Percentiles rank a stretch among this genome's conserved stretches.
Conservation (phyloP, 106 monocot genomes). For the Triglochin maritima region DNA sequence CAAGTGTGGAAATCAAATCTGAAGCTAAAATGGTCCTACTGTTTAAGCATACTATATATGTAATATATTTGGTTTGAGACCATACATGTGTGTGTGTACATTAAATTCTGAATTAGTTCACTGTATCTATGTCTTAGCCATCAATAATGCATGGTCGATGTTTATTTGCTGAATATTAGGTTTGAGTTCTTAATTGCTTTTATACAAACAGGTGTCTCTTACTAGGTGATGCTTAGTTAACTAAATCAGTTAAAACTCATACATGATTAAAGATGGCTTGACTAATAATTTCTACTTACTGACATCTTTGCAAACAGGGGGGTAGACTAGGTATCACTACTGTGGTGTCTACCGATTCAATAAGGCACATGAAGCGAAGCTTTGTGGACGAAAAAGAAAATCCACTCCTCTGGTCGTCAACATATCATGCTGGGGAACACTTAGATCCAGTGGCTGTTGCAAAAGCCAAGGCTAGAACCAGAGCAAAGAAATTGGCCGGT, state of each 20-base stretch:
- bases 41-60: too few relatives aligned
- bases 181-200: too few relatives aligned
- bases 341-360: slow-evolving; percentile 89
- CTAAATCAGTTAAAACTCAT: slow-evolving; percentile 5
- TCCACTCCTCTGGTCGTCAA: slow-evolving; percentile 92
- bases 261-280: slow-evolving; percentile 10
- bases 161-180: too few relatives aligned
- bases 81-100: too few relatives aligned
- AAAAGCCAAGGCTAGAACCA: slow-evolving; percentile 62
- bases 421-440: slow-evolving; percentile 94
- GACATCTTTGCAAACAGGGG: slow-evolving; percentile 31
- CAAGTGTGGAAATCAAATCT: too few relatives aligned
- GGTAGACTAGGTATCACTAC: slow-evolving; percentile 84
- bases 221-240: too few relatives aligned
- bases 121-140: too few relatives aligned
- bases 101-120: too few relatives aligned
- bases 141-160: too few relatives aligned
- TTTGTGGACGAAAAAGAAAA: slow-evolving; percentile 73
- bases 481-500: slow-evolving; percentile 43
- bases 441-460: slow-evolving; percentile 81
- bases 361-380: slow-evolving; percentile 94
- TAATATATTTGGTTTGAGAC: too few relatives aligned
- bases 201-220: too few relatives aligned
- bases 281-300: not conserved
- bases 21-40: too few relatives aligned